Percentiles rank a stretch among this genome's conserved stretches.
These are phyloP conservation scores for Yarrowia divulgata DNA, from an alignment of 805 yeast genomes.

Conservation along the genomic window DNA sequence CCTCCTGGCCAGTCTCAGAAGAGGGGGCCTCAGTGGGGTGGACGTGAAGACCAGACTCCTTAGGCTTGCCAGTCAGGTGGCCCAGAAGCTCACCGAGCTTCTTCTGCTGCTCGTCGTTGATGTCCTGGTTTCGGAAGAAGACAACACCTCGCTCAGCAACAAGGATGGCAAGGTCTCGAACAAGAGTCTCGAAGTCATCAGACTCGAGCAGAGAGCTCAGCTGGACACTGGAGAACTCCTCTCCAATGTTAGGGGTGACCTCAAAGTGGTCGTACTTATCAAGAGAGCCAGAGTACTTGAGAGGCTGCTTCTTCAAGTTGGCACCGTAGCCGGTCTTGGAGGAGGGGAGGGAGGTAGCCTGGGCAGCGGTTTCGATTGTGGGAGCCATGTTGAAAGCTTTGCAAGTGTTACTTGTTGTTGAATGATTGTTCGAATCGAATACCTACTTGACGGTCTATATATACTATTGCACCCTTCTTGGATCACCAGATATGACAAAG, in stretches of 20 bases:
- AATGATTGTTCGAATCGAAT: not conserved
- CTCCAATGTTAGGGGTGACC: conserved; percentile 41
- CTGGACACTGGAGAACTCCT: conserved; percentile 38
- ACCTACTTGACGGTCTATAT: conserved; percentile 22
- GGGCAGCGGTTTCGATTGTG: conserved; percentile 33
- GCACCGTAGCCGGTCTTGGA: conserved; percentile 37
- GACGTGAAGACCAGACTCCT: conserved; percentile 47
- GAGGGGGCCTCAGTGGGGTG: conserved; percentile 47
- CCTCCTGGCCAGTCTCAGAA: conserved; percentile 47
- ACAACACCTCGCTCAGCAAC: conserved; percentile 60
- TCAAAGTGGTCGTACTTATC: conserved; percentile 39
- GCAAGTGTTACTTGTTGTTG: conserved; percentile 27
- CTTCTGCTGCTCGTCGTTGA: conserved; percentile 47
- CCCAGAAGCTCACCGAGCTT: conserved; percentile 46
- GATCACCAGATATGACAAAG: conserved; percentile 25
- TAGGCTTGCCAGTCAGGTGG: conserved; percentile 46
- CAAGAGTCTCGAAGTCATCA: conserved; percentile 34
- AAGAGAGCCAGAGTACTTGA: conserved; percentile 40
- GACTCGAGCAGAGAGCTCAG: conserved; percentile 32
- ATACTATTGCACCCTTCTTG: conserved; percentile 10
- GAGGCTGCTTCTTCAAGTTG: conserved; percentile 36
- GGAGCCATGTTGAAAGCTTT: conserved; percentile 40
- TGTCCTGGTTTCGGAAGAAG: conserved; percentile 58
- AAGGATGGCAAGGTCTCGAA: conserved; percentile 55
- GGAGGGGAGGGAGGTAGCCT: conserved; percentile 21